These are phyloP conservation scores for Hymenotorrendiella dingleyae DNA, from an alignment of 2,329 filamentous ascomycete genomes.

Conservation along the genomic window DNA sequence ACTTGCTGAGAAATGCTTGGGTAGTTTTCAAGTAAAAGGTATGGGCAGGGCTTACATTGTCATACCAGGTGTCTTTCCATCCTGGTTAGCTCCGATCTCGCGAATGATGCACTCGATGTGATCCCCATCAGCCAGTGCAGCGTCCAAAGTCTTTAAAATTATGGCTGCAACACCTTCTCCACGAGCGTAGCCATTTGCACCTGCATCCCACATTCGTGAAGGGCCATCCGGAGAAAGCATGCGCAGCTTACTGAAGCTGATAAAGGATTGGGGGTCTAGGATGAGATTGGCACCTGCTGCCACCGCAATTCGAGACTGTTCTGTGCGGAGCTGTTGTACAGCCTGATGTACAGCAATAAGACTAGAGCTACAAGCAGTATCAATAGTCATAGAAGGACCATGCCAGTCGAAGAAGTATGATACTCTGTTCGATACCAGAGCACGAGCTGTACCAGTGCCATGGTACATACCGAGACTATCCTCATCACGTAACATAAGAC, in stretches of 20 bases:
- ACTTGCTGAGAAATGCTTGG: too few species aligned
- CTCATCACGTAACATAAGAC: too few species aligned
- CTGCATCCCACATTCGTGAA: constrained; percentile 35
- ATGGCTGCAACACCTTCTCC: constrained; percentile 53
- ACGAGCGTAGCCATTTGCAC: constrained; percentile 10
- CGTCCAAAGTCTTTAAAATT: constrained; percentile 49
- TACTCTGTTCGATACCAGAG: constrained; percentile 35
- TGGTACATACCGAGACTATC: too few species aligned
- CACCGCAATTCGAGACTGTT: constrained; percentile 9
- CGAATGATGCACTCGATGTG: constrained; percentile 50
- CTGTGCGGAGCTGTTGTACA: constrained; percentile 15
- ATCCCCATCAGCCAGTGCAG: constrained; percentile 49
- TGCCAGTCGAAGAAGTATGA: constrained; percentile 32
- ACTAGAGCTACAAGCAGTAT: constrained; percentile 35
- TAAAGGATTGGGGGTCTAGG: constrained; percentile 5
- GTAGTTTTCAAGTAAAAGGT: too few species aligned
- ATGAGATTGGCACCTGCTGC: constrained; percentile 17
- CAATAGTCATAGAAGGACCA: constrained; percentile 31
- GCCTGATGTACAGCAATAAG: constrained; percentile 31
- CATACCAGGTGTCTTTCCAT: constrained; percentile 43
- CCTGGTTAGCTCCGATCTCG: constrained; percentile 41
- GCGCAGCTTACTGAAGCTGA: constrained; percentile 31
- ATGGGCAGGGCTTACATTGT: too few species aligned
- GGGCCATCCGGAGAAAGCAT: constrained; percentile 25
- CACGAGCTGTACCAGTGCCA: constrained; percentile 29